phyloP scores from a whole-genome alignment of 371 early-diverging fungal species.

The Mortierella sp. region DNA sequence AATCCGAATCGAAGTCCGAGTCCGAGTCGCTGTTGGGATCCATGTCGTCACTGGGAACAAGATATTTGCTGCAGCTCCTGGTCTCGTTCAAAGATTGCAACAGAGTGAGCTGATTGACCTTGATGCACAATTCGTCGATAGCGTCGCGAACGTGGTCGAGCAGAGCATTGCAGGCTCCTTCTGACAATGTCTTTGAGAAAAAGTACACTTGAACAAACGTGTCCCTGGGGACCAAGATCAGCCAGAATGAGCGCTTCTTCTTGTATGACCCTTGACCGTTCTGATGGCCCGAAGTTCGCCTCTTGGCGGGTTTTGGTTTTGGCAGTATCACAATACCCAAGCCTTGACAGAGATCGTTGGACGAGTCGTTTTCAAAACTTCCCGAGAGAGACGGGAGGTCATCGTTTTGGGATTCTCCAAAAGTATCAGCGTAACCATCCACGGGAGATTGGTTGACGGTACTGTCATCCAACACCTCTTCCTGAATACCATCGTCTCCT shows the following conservation, averaged over 20 bases:
- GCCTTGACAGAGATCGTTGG: conserved; percentile 49
- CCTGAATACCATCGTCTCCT: conserved; percentile 38
- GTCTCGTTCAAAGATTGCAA: conserved; percentile 73
- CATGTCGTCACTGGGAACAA: conserved; percentile 63
- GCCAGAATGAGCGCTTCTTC: conserved; percentile 66
- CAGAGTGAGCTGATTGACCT: conserved; percentile 75
- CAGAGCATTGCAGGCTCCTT: conserved; percentile 65
- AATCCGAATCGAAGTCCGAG: conserved; percentile 25
- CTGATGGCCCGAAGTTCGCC: background rate
- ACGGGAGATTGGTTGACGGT: conserved; percentile 13
- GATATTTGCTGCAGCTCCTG: conserved; percentile 78
- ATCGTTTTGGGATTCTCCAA: conserved; percentile 14
- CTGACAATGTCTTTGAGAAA: conserved; percentile 73
- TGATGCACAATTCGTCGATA: conserved; percentile 68
- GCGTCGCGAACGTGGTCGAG: conserved; percentile 67
- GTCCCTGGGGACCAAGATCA: conserved; percentile 69
- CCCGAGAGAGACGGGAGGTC: conserved; percentile 19
- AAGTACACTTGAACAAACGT: conserved; percentile 72
- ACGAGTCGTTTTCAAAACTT: conserved; percentile 5
- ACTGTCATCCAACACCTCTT: conserved; percentile 7
- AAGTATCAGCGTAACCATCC: background rate
- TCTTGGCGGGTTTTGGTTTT: conserved; percentile 10
- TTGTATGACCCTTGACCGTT: conserved; percentile 1
- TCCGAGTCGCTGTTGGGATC: conserved; percentile 44
- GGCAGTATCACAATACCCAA: conserved; percentile 45